Evolutionary conservation across 2,329 filamentous ascomycete species (phyloP).

Genomic region (Teratosphaeriaceae sp.): DNA sequence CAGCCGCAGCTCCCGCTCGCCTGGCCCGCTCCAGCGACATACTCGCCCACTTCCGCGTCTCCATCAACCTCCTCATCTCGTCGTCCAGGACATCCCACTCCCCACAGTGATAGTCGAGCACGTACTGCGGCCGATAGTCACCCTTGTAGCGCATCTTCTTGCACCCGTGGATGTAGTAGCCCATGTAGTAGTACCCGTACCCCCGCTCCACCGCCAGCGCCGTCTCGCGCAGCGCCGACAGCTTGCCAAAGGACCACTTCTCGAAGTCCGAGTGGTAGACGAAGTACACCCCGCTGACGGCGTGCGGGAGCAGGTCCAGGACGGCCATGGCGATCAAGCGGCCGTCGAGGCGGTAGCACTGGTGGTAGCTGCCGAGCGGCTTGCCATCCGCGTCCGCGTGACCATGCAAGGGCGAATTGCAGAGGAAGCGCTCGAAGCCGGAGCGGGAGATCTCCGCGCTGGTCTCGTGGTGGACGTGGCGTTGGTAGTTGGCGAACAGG

Average conservation of each 20-base stretch:
- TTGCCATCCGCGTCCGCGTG: slow-evolving; percentile 44
- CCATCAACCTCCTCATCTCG: slow-evolving; percentile 35
- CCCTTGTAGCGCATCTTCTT: slow-evolving; percentile 82
- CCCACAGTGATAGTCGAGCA: slow-evolving; percentile 56
- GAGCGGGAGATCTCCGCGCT: slow-evolving; percentile 50
- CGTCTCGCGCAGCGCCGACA: slow-evolving; percentile 68
- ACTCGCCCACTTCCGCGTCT: slow-evolving; percentile 50
- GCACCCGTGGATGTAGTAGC: slow-evolving; percentile 76
- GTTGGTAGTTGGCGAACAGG: slow-evolving; percentile 70
- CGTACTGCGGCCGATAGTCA: slow-evolving; percentile 66
- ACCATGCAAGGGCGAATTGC: slow-evolving; percentile 57
- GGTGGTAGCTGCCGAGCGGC: slow-evolving; percentile 67
- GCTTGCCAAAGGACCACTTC: slow-evolving; percentile 63
- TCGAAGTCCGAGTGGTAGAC: slow-evolving; percentile 72
- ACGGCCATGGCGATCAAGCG: slow-evolving; percentile 69
- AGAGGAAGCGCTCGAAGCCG: slow-evolving; percentile 68
- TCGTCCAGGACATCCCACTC: slow-evolving; percentile 28
- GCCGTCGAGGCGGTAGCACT: slow-evolving; percentile 74
- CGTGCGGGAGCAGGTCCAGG: slow-evolving; percentile 67
- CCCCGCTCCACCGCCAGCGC: slow-evolving; percentile 60
- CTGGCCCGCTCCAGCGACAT: slow-evolving; percentile 30
- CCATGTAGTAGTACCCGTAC: slow-evolving; percentile 75
- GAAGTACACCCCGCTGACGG: slow-evolving; percentile 77
- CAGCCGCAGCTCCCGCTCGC: slow-evolving; percentile 11
- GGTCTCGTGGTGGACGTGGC: slow-evolving; percentile 62